phyloP scores from a whole-genome alignment of 2,329 filamentous ascomycete species.

The Aspergillus puulaauensis region DNA sequence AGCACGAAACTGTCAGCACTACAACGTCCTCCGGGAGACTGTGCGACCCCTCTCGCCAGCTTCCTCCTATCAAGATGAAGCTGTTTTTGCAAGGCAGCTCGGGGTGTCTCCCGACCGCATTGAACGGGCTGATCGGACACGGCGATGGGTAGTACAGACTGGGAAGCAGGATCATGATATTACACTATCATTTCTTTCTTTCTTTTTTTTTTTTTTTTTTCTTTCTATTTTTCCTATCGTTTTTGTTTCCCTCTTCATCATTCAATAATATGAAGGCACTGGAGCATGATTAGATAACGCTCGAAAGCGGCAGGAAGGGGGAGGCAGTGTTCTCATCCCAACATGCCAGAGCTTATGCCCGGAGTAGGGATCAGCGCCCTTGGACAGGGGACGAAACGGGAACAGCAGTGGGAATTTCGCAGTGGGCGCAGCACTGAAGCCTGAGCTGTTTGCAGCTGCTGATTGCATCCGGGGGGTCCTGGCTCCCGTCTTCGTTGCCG shows the following conservation, averaged over 20 bases:
- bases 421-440: no score
- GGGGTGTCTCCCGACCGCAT: constrained; percentile 1
- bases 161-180: constrained; percentile 5
- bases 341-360: constrained; percentile 15
- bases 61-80: not conserved
- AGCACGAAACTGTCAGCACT: no score
- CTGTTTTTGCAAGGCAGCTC: not conserved
- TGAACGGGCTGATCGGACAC: constrained; percentile 1
- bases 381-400: constrained; percentile 6
- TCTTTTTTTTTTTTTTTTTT: constrained; percentile 5
- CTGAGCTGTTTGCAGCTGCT: constrained; percentile 18
- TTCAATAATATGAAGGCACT: not conserved
- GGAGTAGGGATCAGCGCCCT: constrained; percentile 19
- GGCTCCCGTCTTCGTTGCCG: not conserved
- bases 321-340: constrained; percentile 17
- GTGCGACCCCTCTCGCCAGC: not conserved
- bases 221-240: not conserved
- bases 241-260: not conserved
- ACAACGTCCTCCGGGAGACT: not conserved
- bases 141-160: constrained; percentile 9
- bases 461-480: constrained; percentile 8
- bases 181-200: not conserved
- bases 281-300: no score
- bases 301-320: constrained; percentile 14
- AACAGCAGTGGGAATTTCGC: no score